Conservation (phyloP, 192 early-diverging fungal genomes). For the Entomortierella parvispora region DNA sequence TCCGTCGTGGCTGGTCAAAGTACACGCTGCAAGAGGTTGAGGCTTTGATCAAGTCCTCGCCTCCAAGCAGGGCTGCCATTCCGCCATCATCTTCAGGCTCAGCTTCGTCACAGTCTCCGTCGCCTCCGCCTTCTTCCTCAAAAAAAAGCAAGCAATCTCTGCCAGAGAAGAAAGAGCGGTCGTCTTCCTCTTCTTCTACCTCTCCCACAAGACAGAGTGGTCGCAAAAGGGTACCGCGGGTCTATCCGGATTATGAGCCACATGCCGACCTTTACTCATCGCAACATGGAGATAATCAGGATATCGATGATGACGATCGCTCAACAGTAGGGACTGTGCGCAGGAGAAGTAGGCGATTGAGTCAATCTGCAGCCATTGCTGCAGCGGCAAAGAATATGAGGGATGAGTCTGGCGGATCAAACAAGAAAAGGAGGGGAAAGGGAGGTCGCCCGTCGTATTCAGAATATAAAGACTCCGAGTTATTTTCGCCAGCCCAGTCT, state of each 20-base stretch:
- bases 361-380: not conserved
- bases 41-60: slow-evolving; percentile 12
- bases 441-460: slow-evolving; percentile 21
- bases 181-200: not conserved
- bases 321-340: too few species aligned
- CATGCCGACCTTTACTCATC: not conserved
- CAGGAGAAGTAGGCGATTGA: too few species aligned
- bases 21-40: slow-evolving; percentile 42
- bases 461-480: slow-evolving; percentile 37
- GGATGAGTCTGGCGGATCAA: not conserved
- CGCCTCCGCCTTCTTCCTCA: not conserved
- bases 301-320: not conserved
- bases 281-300: not conserved
- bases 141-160: too few species aligned
- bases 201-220: slow-evolving; percentile 3
- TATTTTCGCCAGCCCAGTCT: slow-evolving; percentile 34
- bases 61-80: slow-evolving; percentile 1
- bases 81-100: not conserved
- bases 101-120: not conserved
- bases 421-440: not conserved
- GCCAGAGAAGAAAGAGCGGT: too few species aligned
- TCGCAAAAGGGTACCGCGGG: slow-evolving; percentile 9
- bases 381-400: not conserved
- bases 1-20: slow-evolving; percentile 44
- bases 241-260: slow-evolving; percentile 19